Percentiles rank a stretch among this genome's conserved stretches.
phyloP scores from a whole-genome alignment of 192 early-diverging fungal species.

The Geranomyces michiganensis region DNA sequence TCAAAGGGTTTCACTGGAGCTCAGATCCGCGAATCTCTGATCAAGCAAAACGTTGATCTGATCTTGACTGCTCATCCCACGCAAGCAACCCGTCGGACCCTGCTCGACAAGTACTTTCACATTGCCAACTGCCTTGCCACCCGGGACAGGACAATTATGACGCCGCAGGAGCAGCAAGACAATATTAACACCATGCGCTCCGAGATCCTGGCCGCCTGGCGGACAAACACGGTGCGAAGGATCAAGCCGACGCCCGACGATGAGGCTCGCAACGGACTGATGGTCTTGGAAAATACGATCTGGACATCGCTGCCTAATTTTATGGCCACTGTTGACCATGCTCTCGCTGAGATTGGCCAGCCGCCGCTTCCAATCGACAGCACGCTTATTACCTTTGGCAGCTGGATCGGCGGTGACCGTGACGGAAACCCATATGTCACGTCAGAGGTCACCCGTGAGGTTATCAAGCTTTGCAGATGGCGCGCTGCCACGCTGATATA shows the following conservation, averaged over 20 bases:
- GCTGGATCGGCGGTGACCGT: slow-evolving; percentile 44
- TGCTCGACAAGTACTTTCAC: slow-evolving; percentile 37
- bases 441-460: slow-evolving; percentile 37
- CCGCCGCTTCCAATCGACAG: slow-evolving; percentile 27
- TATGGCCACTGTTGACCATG: slow-evolving; percentile 31
- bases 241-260: slow-evolving; percentile 43
- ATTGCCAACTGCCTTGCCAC: slow-evolving; percentile 32
- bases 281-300: slow-evolving; percentile 37
- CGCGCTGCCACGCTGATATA: slow-evolving; percentile 41
- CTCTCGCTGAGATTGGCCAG: slow-evolving; percentile 32
- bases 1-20: slow-evolving; percentile 29
- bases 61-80: slow-evolving; percentile 43
- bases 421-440: slow-evolving; percentile 46
- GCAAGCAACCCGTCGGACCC: slow-evolving; percentile 37
- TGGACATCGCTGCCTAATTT: slow-evolving; percentile 38
- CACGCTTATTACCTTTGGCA: slow-evolving; percentile 32
- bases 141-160: slow-evolving; percentile 37
- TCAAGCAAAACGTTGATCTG: slow-evolving; percentile 35
- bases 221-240: slow-evolving; percentile 41
- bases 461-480: slow-evolving; percentile 42
- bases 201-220: slow-evolving; percentile 39
- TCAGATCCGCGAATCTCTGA: slow-evolving; percentile 34
- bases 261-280: slow-evolving; percentile 40
- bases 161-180: slow-evolving; percentile 32
- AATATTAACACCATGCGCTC: slow-evolving; percentile 11